Percentiles rank a stretch among this genome's conserved stretches.
Conservation (phyloP, 2,329 filamentous ascomycete species). For the Magnaporthales sp. region DNA sequence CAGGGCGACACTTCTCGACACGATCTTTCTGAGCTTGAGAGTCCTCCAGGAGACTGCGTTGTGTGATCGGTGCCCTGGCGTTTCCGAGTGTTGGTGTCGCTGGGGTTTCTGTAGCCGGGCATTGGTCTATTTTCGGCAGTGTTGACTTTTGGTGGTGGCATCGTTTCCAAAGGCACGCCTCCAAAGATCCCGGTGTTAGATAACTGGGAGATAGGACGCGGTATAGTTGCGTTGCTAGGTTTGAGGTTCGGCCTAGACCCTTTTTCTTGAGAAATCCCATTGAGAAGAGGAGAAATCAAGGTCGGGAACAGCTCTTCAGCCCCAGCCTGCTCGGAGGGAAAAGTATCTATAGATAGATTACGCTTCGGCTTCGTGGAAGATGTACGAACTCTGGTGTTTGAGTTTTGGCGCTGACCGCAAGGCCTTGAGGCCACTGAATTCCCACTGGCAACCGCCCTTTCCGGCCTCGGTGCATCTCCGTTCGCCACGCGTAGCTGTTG, state of each 20-base stretch:
- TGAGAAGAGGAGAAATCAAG: slow-evolving; percentile 20
- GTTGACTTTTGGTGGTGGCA: slow-evolving; percentile 19
- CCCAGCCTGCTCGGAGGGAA: slow-evolving; percentile 14
- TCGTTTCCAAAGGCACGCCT: slow-evolving; percentile 22
- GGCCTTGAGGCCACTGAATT: neutral
- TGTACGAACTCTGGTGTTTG: slow-evolving; percentile 23
- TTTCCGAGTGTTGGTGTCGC: slow-evolving; percentile 11
- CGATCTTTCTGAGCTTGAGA: slow-evolving; percentile 13
- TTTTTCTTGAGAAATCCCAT: slow-evolving; percentile 14
- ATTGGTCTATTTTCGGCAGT: slow-evolving; percentile 14
- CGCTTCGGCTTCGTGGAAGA: slow-evolving; percentile 20
- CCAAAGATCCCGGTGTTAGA: slow-evolving; percentile 23
- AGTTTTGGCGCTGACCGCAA: slow-evolving; percentile 18
- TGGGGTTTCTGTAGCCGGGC: slow-evolving; percentile 12
- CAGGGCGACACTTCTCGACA: slow-evolving; percentile 12
- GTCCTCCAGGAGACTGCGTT: slow-evolving; percentile 10
- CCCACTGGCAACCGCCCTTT: neutral
- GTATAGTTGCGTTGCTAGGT: slow-evolving; percentile 13
- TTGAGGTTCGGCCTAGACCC: slow-evolving; percentile 14
- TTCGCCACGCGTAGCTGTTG: neutral
- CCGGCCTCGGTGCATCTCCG: neutral
- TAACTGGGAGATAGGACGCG: slow-evolving; percentile 24
- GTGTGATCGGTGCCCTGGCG: slow-evolving; percentile 13
- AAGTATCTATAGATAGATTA: slow-evolving; percentile 23
- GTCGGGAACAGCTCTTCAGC: slow-evolving; percentile 20